These are phyloP conservation scores for Cystofilobasidium macerans DNA, from an alignment of 768 basidiomycete genomes.

Conservation along the genomic window DNA sequence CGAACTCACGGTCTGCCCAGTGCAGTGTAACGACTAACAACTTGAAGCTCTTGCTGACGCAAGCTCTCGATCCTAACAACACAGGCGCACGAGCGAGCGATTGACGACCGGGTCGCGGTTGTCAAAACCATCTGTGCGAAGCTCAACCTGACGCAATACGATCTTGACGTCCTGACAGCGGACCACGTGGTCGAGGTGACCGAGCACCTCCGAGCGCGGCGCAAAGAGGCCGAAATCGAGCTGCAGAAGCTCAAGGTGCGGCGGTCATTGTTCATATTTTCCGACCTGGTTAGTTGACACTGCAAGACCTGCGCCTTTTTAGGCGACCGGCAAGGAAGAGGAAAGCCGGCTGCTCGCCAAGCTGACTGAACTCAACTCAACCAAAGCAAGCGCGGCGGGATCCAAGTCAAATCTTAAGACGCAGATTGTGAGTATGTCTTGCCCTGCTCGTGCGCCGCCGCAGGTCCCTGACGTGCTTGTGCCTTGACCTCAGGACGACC, in stretches of 20 bases:
- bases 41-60: too few species aligned
- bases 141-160: conserved; percentile 63
- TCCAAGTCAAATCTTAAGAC: conserved; percentile 28
- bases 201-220: conserved; percentile 52
- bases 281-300: neutral
- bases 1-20: conserved; percentile 11
- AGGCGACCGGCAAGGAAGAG: conserved; percentile 35
- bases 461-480: neutral
- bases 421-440: conserved; percentile 36
- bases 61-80: neutral
- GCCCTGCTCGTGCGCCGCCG: neutral
- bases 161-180: conserved; percentile 56
- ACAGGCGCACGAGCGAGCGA: conserved; percentile 48
- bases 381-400: conserved; percentile 35
- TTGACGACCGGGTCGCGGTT: conserved; percentile 58
- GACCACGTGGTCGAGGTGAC: conserved; percentile 65
- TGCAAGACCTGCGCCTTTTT: neutral
- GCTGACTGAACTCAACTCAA: conserved; percentile 47
- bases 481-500: conserved; percentile 27
- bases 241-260: conserved; percentile 56
- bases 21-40: neutral
- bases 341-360: conserved; percentile 49
- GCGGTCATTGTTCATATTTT: neutral
- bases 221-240: conserved; percentile 48
- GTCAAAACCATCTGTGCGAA: conserved; percentile 60